These are phyloP conservation scores for Boletus vinaceobasis DNA, from an alignment of 768 basidiomycete genomes.

Conservation along the genomic window DNA sequence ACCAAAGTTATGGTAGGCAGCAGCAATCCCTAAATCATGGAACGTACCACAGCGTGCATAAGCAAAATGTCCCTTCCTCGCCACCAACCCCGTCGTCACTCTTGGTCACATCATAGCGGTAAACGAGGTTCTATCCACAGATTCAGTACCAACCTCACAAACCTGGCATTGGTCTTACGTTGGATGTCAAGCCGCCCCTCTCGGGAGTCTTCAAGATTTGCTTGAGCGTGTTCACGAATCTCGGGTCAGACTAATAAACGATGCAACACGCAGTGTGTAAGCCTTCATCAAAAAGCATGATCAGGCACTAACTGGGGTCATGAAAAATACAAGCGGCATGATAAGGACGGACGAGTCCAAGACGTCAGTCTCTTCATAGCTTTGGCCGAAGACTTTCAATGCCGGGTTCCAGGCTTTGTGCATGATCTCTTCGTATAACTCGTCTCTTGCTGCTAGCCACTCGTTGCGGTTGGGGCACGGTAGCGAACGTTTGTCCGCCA, in stretches of 20 bases:
- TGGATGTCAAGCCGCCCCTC: slow-evolving; percentile 86
- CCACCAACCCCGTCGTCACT: slow-evolving; percentile 94
- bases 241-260: slow-evolving; percentile 65
- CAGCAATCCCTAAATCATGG: not conserved
- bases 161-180: slow-evolving; percentile 39
- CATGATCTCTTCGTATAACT: slow-evolving; percentile 93
- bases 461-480: slow-evolving; percentile 71
- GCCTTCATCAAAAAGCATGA: not conserved
- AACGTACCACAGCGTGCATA: slow-evolving; percentile 77
- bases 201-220: slow-evolving; percentile 84
- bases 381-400: slow-evolving; percentile 73
- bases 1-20: not conserved
- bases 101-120: slow-evolving; percentile 83
- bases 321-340: slow-evolving; percentile 93
- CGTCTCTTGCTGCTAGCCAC: slow-evolving; percentile 77
- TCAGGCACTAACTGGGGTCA: slow-evolving; percentile 57
- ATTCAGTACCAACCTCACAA: slow-evolving; percentile 3
- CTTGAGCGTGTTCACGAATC: slow-evolving; percentile 83
- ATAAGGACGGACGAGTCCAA: slow-evolving; percentile 88
- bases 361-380: slow-evolving; percentile 80
- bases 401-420: slow-evolving; percentile 78
- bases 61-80: slow-evolving; percentile 91
- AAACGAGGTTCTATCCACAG: slow-evolving; percentile 67
- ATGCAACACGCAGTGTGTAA: not conserved
- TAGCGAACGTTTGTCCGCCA: slow-evolving; percentile 92